A percentile compares a stretch with the other conserved stretches of the same genome.
Conservation (phyloP, 306 rosid species). For the Nissolia schottii region DNA sequence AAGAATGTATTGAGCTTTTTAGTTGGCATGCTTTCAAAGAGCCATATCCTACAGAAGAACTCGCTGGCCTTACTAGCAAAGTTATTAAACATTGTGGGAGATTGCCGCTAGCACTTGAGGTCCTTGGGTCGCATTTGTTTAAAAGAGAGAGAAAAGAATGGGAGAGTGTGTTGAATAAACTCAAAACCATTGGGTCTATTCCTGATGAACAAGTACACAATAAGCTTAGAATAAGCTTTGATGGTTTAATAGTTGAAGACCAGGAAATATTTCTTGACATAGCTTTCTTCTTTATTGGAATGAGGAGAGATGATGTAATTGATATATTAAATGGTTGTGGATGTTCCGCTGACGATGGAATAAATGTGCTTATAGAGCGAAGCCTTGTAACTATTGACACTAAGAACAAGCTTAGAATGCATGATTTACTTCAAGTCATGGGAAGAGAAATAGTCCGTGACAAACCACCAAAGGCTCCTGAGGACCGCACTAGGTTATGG, state of each 20-base stretch:
- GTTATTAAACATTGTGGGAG: background rate
- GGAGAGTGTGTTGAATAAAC: background rate
- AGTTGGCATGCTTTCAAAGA: constrained; percentile 31
- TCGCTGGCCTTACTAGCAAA: background rate
- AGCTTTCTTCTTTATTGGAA: background rate
- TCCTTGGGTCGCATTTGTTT: background rate
- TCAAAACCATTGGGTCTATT: background rate
- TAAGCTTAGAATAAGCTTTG: constrained; percentile 1
- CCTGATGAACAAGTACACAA: background rate
- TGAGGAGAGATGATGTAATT: background rate
- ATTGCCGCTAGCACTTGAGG: constrained; percentile 16
- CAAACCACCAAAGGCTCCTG: background rate
- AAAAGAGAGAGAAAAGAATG: background rate
- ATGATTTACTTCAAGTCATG: constrained; percentile 15
- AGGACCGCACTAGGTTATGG: background rate
- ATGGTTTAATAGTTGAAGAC: background rate
- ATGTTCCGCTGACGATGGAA: background rate
- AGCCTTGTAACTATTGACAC: background rate
- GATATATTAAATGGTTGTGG: constrained; percentile 1
- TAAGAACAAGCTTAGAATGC: constrained; percentile 11
- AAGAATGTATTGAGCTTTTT: constrained; percentile 21
- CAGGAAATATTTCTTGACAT: background rate
- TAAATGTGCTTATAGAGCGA: background rate
- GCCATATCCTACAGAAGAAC: background rate
- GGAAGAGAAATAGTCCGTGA: constrained; percentile 16